Conservation (phyloP, 2,329 filamentous ascomycete genomes). For the Colletotrichum gloeosporioides region DNA sequence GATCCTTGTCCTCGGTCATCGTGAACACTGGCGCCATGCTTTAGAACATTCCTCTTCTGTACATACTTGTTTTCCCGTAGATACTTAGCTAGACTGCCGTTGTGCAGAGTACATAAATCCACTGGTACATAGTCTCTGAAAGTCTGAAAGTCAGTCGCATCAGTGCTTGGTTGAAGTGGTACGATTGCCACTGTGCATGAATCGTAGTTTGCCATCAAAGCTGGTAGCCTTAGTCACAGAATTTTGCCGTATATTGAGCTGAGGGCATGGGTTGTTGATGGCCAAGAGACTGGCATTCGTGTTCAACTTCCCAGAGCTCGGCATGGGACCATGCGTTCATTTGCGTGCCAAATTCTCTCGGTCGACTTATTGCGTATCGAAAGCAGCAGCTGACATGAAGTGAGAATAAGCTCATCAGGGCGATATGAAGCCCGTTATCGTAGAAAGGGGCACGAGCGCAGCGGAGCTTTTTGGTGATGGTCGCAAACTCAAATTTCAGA, state of each 20-base stretch:
- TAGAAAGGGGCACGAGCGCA: not conserved
- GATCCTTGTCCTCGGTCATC: not conserved
- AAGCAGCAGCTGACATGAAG: not conserved
- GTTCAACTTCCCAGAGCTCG: not conserved
- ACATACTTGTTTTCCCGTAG: not conserved
- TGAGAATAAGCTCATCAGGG: not conserved
- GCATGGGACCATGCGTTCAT: not conserved
- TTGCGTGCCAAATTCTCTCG: not conserved
- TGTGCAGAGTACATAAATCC: conserved; percentile 6
- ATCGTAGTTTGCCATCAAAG: not conserved
- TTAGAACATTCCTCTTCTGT: not conserved
- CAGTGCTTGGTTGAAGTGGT: not conserved
- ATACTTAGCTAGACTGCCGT: conserved; percentile 2
- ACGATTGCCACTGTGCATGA: not conserved
- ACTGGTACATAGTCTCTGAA: not conserved
- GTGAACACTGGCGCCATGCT: not conserved
- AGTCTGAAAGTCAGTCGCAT: not conserved
- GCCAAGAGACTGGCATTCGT: not conserved
- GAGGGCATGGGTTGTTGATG: not conserved
- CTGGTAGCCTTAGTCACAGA: not conserved
- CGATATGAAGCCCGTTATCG: not conserved
- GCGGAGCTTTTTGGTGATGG: conserved; percentile 1
- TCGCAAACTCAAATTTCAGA: not conserved
- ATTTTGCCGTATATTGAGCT: not conserved
- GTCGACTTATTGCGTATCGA: not conserved